Percentiles rank a stretch among this genome's conserved stretches.
Evolutionary conservation across 2,329 filamentous ascomycete species (phyloP).

Genomic region (Exophiala mesophila): DNA sequence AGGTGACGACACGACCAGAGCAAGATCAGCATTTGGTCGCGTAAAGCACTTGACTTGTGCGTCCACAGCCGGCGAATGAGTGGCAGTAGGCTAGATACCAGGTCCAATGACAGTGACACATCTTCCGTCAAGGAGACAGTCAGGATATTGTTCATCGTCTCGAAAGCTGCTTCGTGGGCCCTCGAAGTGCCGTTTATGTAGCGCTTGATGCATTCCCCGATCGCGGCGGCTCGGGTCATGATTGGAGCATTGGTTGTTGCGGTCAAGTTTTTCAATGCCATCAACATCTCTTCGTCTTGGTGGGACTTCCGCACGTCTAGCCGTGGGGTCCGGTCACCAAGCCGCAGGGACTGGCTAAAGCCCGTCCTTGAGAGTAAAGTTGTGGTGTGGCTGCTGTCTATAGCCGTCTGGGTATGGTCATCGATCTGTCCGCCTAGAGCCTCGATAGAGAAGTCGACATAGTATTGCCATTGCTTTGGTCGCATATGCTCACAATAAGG

Average conservation of each 20-base stretch:
- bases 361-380: conserved; percentile 44
- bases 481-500: conserved; percentile 77
- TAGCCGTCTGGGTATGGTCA: conserved; percentile 4
- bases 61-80: conserved; percentile 70
- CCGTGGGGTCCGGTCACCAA: conserved; percentile 16
- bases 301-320: conserved; percentile 9
- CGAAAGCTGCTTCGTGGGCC: conserved; percentile 68
- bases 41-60: conserved; percentile 60
- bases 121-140: conserved; percentile 64
- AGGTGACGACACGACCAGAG: conserved; percentile 63
- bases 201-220: conserved; percentile 15
- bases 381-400: conserved; percentile 23
- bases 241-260: conserved; percentile 20
- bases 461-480: conserved; percentile 61
- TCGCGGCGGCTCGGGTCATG: conserved; percentile 16
- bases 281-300: conserved; percentile 19
- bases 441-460: conserved; percentile 66
- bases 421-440: conserved; percentile 42
- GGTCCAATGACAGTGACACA: conserved; percentile 54
- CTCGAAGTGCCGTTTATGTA: conserved; percentile 12
- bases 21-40: conserved; percentile 72
- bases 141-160: conserved; percentile 67
- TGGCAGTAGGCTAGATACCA: conserved; percentile 61
- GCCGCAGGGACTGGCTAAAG: conserved; percentile 12
- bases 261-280: conserved; percentile 20